Evolutionary conservation across 345 rosid species (phyloP).

Genomic region (Murraya paniculata): DNA sequence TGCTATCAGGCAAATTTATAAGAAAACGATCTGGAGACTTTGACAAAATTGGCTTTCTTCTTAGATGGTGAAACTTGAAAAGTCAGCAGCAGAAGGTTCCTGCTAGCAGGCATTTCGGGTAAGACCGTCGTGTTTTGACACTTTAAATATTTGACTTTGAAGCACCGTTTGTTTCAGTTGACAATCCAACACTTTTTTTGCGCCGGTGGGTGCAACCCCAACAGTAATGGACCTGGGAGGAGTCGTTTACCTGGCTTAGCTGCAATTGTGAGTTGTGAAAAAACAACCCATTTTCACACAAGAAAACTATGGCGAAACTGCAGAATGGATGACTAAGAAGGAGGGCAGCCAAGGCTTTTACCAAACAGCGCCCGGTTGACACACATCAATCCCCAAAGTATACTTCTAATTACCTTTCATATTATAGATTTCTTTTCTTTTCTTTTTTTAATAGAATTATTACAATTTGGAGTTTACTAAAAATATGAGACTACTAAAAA

Average conservation of each 20-base stretch:
- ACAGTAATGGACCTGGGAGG: background rate
- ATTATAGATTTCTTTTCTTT: too few species aligned
- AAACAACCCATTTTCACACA: background rate
- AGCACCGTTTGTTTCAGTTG: background rate
- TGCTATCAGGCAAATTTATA: background rate
- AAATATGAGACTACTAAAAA: too few species aligned
- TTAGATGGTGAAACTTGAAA: background rate
- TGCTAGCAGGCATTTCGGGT: background rate
- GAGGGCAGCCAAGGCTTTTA: too few species aligned
- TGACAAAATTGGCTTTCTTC: background rate
- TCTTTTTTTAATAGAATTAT: too few species aligned
- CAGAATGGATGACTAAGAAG: too few species aligned
- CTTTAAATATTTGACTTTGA: background rate
- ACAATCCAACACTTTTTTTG: constrained; percentile 7
- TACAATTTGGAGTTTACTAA: too few species aligned
- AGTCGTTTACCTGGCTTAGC: background rate
- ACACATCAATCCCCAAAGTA: too few species aligned
- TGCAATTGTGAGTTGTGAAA: background rate
- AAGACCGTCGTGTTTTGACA: background rate
- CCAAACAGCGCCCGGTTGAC: too few species aligned
- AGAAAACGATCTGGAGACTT: background rate
- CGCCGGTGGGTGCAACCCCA: constrained; percentile 16
- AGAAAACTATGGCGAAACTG: too few species aligned
- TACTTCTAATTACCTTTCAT: too few species aligned
- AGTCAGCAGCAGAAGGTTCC: constrained; percentile 15